Base-by-base conservation (phyloP, 1,139 yeast species). In the Kodamaea derodonti region DNA sequence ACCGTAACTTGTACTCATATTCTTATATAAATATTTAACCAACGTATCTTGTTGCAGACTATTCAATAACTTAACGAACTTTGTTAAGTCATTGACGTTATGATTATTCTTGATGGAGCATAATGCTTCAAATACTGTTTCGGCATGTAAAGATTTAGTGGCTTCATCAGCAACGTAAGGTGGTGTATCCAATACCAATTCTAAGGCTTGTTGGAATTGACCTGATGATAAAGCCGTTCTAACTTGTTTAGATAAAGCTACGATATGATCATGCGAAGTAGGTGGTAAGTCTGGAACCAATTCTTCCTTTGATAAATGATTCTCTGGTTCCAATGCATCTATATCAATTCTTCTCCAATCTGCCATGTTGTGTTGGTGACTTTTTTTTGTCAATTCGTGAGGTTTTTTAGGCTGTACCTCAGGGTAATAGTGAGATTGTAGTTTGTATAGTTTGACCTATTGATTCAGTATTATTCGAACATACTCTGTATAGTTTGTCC, bases 291-390 rank as follows among this genome's bases (percentile, higher is more conserved):
- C 62, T 13, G 88, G 88, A 15, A 74, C 59, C 48, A 85, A 66
- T 35, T 84, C 92, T 44, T 74, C 80, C 30, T 71, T 71, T 17
- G 81, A 66, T 45, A 85, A 62, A 49, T 80, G 79, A 39, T 75
- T 75, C 36, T 87, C 96, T 5, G 95, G 84, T 52, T 90, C 97
- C 50, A 80, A 79, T 16, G 88, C 86, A 60, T 92, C 97, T 39
- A 92, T 80, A 57, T 92, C 96, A 49, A 90, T 85, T 72, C 90
- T 79, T 74, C 98, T 74, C 77, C 77, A 63, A 53, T 71, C 69
- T 8, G 33, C 20, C 36, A 35, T 35, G 31, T 18, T 30, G 20
- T 17, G 20, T 34, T 11, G 14, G 20, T 9, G 29, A 26, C 16
- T 26, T 26, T 26, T 26, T n/a, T 9, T 26, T 9, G 9, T 26